Percentiles rank a stretch among this genome's conserved stretches.
Conservation (phyloP, 2,329 filamentous ascomycete species). For the Fusarium sp. region DNA sequence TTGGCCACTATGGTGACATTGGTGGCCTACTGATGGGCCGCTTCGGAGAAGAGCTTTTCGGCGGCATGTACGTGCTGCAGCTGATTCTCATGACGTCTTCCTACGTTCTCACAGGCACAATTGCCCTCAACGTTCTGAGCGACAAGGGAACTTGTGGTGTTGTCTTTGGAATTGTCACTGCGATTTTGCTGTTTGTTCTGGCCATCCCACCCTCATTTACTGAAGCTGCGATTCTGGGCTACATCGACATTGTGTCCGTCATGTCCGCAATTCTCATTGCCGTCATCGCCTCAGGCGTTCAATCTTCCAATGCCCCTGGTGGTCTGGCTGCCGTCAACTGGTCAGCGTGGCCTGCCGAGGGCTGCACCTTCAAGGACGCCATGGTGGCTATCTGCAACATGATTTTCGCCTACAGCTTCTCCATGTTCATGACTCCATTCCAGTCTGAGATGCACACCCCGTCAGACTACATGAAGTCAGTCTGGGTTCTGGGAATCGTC, state of each 20-base stretch:
- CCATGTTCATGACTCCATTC: slow-evolving; percentile 55
- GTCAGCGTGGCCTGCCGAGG: slow-evolving; percentile 50
- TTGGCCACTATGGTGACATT: slow-evolving; percentile 72
- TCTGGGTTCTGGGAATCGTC: slow-evolving; percentile 66
- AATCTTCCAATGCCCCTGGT: slow-evolving; percentile 6
- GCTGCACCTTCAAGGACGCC: slow-evolving; percentile 58
- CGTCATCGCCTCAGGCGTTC: slow-evolving; percentile 68
- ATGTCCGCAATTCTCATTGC: slow-evolving; percentile 68
- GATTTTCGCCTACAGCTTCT: slow-evolving; percentile 69
- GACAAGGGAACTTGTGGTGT: slow-evolving; percentile 56
- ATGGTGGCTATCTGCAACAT: slow-evolving; percentile 71
- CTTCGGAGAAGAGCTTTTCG: slow-evolving; percentile 67
- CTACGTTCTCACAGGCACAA: slow-evolving; percentile 72
- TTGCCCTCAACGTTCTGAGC: slow-evolving; percentile 71
- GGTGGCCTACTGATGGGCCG: slow-evolving; percentile 67
- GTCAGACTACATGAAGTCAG: slow-evolving; percentile 55
- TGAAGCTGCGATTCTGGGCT: slow-evolving; percentile 48
- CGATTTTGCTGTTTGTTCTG: slow-evolving; percentile 49
- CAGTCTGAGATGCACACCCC: slow-evolving; percentile 58
- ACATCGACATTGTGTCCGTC: slow-evolving; percentile 22
- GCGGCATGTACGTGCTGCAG: slow-evolving; percentile 66
- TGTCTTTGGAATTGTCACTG: slow-evolving; percentile 51
- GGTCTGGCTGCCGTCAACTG: slow-evolving; percentile 35
- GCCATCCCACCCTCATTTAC: slow-evolving; percentile 54
- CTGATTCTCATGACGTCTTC: slow-evolving; percentile 74